Conservation (phyloP, 1,284 basidiomycete genomes). For the Boletus mariae region DNA sequence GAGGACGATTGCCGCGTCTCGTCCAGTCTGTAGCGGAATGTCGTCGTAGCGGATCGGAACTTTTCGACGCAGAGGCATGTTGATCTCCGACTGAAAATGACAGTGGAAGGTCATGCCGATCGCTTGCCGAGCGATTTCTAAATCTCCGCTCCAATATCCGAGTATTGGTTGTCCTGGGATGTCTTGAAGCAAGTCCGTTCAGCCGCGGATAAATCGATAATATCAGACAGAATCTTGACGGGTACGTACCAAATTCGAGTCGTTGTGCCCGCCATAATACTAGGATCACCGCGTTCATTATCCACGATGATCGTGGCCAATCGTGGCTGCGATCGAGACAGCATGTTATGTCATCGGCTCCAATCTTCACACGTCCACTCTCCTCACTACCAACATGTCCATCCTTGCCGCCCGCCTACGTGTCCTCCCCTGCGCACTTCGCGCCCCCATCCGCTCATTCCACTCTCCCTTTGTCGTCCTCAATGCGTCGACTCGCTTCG, state of each 20-base stretch:
- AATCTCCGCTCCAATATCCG: conserved; percentile 1
- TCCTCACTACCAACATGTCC: conserved; percentile 17
- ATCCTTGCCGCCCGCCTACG: conserved; percentile 4
- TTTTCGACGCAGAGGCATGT: neutral
- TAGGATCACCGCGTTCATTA: neutral
- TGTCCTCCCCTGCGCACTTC: conserved; percentile 2
- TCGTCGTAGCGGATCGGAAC: neutral
- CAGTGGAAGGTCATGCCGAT: neutral
- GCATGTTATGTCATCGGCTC: conserved; percentile 25
- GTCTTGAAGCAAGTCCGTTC: conserved; percentile 12
- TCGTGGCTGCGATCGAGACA: neutral
- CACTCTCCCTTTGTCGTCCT: conserved; percentile 59
- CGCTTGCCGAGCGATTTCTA: neutral
- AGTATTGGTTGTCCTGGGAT: neutral
- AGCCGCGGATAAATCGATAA: conserved; percentile 10
- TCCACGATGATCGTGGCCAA: neutral
- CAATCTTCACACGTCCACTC: conserved; percentile 16
- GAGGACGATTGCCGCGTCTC: neutral
- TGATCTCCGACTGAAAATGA: conserved; percentile 3
- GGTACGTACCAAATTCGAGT: neutral
- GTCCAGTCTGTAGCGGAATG: neutral
- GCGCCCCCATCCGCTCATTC: conserved; percentile 40
- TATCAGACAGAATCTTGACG: neutral
- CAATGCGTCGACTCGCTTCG: conserved; percentile 36
- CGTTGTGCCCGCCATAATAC: neutral